phyloP scores from a whole-genome alignment of 2,329 filamentous ascomycete genomes.

The Paraphaeosphaeria sporulosa region DNA sequence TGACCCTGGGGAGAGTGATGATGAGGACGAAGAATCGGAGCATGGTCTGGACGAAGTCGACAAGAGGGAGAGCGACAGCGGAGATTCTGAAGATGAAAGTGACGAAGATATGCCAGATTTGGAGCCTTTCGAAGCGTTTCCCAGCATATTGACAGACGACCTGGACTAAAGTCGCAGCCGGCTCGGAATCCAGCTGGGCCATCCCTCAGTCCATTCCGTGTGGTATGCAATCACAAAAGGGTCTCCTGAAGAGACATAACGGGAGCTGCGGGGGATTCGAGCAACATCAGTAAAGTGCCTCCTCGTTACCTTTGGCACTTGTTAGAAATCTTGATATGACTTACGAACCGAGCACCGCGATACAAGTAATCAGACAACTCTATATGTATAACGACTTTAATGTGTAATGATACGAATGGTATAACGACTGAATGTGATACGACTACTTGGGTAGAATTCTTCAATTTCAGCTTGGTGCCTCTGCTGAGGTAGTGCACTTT shows the following conservation, averaged over 20 bases:
- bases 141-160: neutral
- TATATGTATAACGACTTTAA: neutral
- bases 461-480: neutral
- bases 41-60: neutral
- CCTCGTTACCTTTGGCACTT: neutral
- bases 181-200: neutral
- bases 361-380: neutral
- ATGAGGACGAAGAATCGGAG: slow-evolving; percentile 8
- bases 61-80: neutral
- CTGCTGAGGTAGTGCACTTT: neutral
- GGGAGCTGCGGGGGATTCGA: neutral
- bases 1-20: neutral
- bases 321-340: neutral
- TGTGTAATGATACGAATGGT: neutral
- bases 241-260: no score
- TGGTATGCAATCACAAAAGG: no score
- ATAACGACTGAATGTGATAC: neutral
- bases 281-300: neutral
- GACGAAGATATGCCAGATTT: slow-evolving; percentile 19
- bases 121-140: neutral
- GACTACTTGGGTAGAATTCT: neutral
- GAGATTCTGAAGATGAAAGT: slow-evolving; percentile 1
- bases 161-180: neutral
- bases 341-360: neutral
- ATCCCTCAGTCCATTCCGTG: neutral